Percentiles rank a stretch among this genome's conserved stretches.
phyloP scores from a whole-genome alignment of 768 basidiomycete species.

The Amanita pseudoporphyria region DNA sequence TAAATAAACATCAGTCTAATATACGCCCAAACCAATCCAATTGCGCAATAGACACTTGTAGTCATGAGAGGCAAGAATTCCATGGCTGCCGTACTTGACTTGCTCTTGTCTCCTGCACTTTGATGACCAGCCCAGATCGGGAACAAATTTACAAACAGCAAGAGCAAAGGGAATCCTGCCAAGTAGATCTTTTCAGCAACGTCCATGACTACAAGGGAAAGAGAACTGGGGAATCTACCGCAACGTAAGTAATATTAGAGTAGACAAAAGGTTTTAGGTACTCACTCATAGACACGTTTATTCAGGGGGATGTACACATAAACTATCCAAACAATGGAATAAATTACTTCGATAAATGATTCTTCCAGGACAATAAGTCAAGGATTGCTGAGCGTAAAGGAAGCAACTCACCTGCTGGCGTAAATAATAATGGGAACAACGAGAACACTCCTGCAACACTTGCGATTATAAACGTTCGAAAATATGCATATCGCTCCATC shows the following conservation, averaged over 20 bases:
- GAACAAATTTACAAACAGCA: slow-evolving; percentile 52
- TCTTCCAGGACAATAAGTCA: slow-evolving; percentile 36
- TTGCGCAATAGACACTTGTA: slow-evolving; percentile 86
- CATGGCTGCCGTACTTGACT: slow-evolving; percentile 26
- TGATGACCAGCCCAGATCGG: slow-evolving; percentile 29
- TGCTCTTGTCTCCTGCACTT: background rate
- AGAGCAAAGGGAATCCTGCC: slow-evolving; percentile 60
- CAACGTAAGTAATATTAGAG: slow-evolving; percentile 7
- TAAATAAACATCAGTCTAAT: slow-evolving; percentile 62
- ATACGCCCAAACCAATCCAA: slow-evolving; percentile 84
- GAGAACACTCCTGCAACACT: slow-evolving; percentile 80
- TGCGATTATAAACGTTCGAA: slow-evolving; percentile 75
- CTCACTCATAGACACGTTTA: slow-evolving; percentile 78
- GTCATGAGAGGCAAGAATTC: slow-evolving; percentile 89
- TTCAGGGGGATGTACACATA: slow-evolving; percentile 56
- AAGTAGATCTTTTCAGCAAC: slow-evolving; percentile 69
- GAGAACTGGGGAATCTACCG: slow-evolving; percentile 61
- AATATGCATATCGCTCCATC: slow-evolving; percentile 74
- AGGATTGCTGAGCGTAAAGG: slow-evolving; percentile 4
- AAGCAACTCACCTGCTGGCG: slow-evolving; percentile 57
- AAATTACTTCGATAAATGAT: slow-evolving; percentile 73
- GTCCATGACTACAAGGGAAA: slow-evolving; percentile 59
- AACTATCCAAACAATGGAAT: slow-evolving; percentile 65
- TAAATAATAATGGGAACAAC: slow-evolving; percentile 87
- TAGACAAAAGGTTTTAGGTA: slow-evolving; percentile 4